Evolutionary conservation across 2,329 filamentous ascomycete species (phyloP).

Genomic region (Sclerotinia glacialis): DNA sequence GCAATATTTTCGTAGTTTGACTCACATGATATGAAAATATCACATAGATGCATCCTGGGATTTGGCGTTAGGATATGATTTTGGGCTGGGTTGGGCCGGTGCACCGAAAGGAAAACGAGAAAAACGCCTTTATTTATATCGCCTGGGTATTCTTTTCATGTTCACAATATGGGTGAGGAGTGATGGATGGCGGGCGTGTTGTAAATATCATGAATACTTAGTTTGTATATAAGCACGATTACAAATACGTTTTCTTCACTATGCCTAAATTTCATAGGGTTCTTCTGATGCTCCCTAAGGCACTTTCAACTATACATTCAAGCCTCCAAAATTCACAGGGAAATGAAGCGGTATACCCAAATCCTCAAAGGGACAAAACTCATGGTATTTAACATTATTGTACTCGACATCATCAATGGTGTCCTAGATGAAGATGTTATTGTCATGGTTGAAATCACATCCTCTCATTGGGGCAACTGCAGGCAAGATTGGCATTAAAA

Average conservation of each 20-base stretch:
- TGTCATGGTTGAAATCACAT: too few species aligned
- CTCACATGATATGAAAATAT: neutral
- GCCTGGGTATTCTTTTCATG: neutral
- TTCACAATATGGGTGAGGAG: neutral
- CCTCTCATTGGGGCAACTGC: too few species aligned
- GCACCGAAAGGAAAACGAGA: neutral
- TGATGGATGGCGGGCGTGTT: neutral
- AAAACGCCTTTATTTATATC: neutral
- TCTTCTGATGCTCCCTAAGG: neutral
- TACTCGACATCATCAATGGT: too few species aligned
- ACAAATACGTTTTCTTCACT: neutral
- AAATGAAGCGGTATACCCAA: too few species aligned
- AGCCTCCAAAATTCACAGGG: too few species aligned
- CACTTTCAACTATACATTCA: neutral
- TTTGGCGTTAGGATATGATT: neutral
- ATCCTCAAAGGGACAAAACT: too few species aligned
- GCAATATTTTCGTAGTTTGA: conserved; percentile 66
- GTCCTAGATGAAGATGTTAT: too few species aligned
- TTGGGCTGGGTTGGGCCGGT: neutral
- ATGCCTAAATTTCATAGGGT: neutral
- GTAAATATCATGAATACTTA: neutral
- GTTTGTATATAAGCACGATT: conserved; percentile 1
- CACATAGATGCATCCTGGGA: neutral
- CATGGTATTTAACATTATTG: too few species aligned
- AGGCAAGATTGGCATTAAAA: too few species aligned